Conservation (phyloP, 768 basidiomycete species). For the Boletus sp. region DNA sequence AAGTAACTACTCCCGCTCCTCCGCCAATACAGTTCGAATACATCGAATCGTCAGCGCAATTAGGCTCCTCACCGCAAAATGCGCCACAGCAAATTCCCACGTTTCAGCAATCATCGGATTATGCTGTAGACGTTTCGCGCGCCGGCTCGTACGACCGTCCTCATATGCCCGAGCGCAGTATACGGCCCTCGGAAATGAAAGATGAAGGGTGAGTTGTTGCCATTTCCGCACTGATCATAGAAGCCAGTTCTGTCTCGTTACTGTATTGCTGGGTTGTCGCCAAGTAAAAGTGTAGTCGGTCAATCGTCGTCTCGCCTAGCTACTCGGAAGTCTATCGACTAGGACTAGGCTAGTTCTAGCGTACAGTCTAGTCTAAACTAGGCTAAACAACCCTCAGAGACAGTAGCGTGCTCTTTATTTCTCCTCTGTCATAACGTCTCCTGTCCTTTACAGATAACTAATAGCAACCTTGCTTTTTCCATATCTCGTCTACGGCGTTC, state of each 20-base stretch:
- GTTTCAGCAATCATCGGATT: conserved; percentile 67
- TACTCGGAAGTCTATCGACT: conserved; percentile 56
- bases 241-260: conserved; percentile 5
- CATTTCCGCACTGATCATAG: conserved; percentile 7
- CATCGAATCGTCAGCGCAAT: conserved; percentile 8
- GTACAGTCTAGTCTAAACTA: conserved; percentile 78
- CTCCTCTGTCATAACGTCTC: conserved; percentile 53
- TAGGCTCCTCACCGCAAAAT: conserved; percentile 36
- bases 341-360: conserved; percentile 74
- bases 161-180: conserved; percentile 54
- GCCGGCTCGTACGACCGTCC: conserved; percentile 42
- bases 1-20: conserved; percentile 6
- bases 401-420: conserved; percentile 70
- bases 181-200: conserved; percentile 89
- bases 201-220: conserved; percentile 89
- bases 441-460: conserved; percentile 76
- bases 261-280: conserved; percentile 26
- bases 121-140: conserved; percentile 35
- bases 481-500: conserved; percentile 30
- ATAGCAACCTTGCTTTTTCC: conserved; percentile 59
- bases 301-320: conserved; percentile 39
- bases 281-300: conserved; percentile 41
- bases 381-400: conserved; percentile 58
- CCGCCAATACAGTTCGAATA: conserved; percentile 13
- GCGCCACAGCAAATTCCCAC: conserved; percentile 72